Conservation (phyloP, 768 basidiomycete species). For the Xerocomus brunneocitrinus region DNA sequence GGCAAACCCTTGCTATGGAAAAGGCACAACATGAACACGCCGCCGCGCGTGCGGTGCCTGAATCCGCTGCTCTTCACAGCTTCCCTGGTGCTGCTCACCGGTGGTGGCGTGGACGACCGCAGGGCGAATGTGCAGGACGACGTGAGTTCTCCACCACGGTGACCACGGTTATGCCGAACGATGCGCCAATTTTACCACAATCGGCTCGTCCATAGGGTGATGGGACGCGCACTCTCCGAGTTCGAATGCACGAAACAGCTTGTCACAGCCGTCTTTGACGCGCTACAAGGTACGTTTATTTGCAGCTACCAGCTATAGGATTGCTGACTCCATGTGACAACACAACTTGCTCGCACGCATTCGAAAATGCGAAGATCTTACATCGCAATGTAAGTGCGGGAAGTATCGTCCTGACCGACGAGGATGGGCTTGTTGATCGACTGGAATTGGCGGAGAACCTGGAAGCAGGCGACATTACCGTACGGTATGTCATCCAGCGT, state of each 20-base stretch:
- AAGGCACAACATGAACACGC: too few relatives aligned
- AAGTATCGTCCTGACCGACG: conserved; percentile 20
- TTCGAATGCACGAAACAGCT: not conserved
- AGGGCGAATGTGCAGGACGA: too few relatives aligned
- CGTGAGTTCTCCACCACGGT: too few relatives aligned
- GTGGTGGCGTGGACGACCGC: too few relatives aligned
- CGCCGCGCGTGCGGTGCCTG: too few relatives aligned
- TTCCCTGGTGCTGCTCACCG: too few relatives aligned
- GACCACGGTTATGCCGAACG: too few relatives aligned
- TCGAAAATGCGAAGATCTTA: conserved; percentile 8
- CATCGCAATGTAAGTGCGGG: conserved; percentile 28
- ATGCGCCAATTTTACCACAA: not conserved
- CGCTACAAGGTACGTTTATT: not conserved
- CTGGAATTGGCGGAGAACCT: conserved; percentile 16
- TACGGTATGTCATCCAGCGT: too few relatives aligned
- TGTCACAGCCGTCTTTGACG: not conserved
- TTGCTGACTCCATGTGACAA: too few relatives aligned
- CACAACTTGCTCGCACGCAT: conserved; percentile 21
- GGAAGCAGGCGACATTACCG: too few relatives aligned
- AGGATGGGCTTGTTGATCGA: conserved; percentile 20
- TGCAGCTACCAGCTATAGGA: not conserved
- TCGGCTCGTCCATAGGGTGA: not conserved
- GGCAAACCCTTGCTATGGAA: too few relatives aligned
- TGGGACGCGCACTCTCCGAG: not conserved
- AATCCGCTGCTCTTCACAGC: too few relatives aligned